phyloP scores from a whole-genome alignment of 176 grass and related monocot genomes.

The Tuctoria greenei region DNA sequence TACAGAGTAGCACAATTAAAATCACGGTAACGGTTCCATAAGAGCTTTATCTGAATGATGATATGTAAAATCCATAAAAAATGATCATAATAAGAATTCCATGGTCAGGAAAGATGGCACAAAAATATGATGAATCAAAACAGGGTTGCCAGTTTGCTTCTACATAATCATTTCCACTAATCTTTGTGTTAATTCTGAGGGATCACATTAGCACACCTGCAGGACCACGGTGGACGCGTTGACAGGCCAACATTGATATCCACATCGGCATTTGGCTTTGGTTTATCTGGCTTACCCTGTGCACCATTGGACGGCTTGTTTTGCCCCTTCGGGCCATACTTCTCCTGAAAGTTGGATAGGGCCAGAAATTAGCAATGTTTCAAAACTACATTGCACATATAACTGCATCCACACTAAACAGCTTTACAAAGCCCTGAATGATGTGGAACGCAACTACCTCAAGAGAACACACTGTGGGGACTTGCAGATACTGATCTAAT shows the following conservation, averaged over 20 bases:
- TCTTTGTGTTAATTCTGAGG: conserved; percentile 14
- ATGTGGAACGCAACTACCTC: not conserved
- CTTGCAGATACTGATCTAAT: not conserved
- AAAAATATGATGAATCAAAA: not conserved
- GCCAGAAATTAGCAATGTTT: not conserved
- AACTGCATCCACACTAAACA: not conserved
- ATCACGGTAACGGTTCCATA: not conserved
- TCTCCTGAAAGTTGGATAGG: conserved; percentile 56
- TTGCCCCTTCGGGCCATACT: conserved; percentile 95
- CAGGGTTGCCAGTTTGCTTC: not conserved
- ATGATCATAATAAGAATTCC: not conserved
- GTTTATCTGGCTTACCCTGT: conserved; percentile 70
- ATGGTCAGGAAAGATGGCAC: conserved; percentile 11
- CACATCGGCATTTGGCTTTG: conserved; percentile 87
- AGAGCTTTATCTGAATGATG: conserved; percentile 13
- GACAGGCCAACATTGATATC: conserved; percentile 88
- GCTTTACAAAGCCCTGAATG: not conserved
- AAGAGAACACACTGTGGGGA: not conserved
- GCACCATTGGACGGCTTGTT: conserved; percentile 46
- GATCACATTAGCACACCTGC: conserved; percentile 59
- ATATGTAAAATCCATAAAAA: not conserved
- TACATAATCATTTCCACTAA: not conserved
- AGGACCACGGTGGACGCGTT: conserved; percentile 74
- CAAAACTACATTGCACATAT: not conserved
- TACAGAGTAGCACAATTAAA: not conserved